Evolutionary conservation across 345 rosid species (phyloP), one percentile per base, ranked within the genome.

Genomic region (Cardamine chenopodiifolia): DNA sequence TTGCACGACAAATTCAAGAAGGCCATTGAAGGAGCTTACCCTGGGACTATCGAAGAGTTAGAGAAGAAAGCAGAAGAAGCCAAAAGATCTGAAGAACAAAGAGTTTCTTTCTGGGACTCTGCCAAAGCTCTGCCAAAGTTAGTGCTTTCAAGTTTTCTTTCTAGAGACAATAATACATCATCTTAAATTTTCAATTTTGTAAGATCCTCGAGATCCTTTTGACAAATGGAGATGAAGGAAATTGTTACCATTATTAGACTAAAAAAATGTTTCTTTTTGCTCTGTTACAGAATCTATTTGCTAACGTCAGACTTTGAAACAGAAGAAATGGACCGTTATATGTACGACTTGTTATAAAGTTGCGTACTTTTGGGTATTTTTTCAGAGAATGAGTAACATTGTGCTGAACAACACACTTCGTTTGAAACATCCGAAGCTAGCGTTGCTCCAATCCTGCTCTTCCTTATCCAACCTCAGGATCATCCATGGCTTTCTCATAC

Each of bases 61-160:
- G 80, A 58, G 66, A 78, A 67, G 85, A 79, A 79, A 82, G 90
- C 90, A 18, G 88, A 87, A 18, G 89, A 86, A 86, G 80, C 75
- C 74, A 85, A 55, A 80, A 58, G 29, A 62, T 87, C 83, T 0
- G 68, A 78, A 76, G 82, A 83, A 83, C 82, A 84, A 65, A 90
- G 89, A 72, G 74, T 78, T 70, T 79, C 93, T 12, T 93, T 87
- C 86, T 90, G 97, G 98, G 97, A 93, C 75, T 83, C 91, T 10
- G 90, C 93, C 62, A 82, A 89, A 73, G 86, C 82, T 25, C 91
- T 10, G 90, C 93, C 62, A 82, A 89, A 73, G 86, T 82, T 25
- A n/a, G n/a, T n/a, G n/a, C 86, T 65, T 93, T 93, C 93, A 90
- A 86, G 86, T 90, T 93, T 75, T 75, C 85, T 56, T 93, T 89